A percentile compares a stretch with the other conserved stretches of the same genome.
Conservation (phyloP, 2,329 filamentous ascomycete species). For the Botrytis hyacinthi region DNA sequence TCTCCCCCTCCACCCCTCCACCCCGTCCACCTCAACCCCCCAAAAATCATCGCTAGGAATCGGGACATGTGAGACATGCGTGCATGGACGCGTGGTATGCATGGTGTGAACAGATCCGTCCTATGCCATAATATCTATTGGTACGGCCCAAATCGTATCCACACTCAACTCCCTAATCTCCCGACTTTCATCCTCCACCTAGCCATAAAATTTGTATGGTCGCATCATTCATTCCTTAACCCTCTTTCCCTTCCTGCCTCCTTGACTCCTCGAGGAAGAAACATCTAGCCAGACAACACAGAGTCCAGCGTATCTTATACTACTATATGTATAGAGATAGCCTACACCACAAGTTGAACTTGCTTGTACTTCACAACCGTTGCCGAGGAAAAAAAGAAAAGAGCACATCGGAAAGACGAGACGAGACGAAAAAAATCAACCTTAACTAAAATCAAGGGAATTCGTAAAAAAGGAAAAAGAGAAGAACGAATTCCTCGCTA, state of each 20-base stretch:
- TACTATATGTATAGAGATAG: background rate
- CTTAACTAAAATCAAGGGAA: background rate
- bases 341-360: background rate
- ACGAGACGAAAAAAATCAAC: background rate
- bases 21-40: background rate
- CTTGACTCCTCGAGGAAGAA: too few relatives aligned
- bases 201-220: background rate
- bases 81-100: background rate
- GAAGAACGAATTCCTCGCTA: conserved; percentile 26
- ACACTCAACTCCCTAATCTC: background rate
- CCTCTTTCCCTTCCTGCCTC: background rate
- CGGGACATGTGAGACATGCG: background rate
- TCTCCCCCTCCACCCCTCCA: background rate
- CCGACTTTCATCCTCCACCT: background rate
- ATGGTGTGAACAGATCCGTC: background rate
- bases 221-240: background rate
- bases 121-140: background rate
- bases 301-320: background rate
- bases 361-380: background rate
- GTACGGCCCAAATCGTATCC: background rate
- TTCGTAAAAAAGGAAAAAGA: background rate
- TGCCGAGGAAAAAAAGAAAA: background rate
- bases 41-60: background rate
- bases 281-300: background rate
- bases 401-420: background rate